phyloP scores from a whole-genome alignment of 2,329 filamentous ascomycete genomes.

The Parasarocladium wereldwijsianum region DNA sequence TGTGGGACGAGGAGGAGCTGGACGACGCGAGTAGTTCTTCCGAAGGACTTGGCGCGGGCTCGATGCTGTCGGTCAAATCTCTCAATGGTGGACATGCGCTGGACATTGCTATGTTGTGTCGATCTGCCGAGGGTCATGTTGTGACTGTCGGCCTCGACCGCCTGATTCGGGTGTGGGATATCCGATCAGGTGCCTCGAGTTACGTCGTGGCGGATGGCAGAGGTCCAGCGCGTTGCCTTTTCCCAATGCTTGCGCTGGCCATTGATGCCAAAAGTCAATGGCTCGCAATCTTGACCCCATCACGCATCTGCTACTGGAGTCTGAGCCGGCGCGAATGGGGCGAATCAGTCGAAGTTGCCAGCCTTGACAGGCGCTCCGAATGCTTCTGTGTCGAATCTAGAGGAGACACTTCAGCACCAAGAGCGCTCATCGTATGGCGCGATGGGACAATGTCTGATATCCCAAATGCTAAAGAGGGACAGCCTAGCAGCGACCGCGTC shows the following conservation, averaged over 20 bases:
- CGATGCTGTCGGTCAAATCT: slow-evolving; percentile 43
- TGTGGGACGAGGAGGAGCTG: slow-evolving; percentile 47
- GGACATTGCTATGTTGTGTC: slow-evolving; percentile 51
- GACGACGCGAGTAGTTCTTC: too few relatives aligned
- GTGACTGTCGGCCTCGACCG: slow-evolving; percentile 59
- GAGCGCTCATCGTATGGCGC: slow-evolving; percentile 46
- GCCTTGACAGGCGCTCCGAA: slow-evolving; percentile 37
- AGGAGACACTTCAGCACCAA: slow-evolving; percentile 20
- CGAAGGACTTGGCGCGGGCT: slow-evolving; percentile 25
- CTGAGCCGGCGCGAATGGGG: slow-evolving; percentile 41
- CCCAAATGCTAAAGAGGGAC: slow-evolving; percentile 27
- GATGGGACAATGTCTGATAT: slow-evolving; percentile 50
- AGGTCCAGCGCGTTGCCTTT: slow-evolving; percentile 27
- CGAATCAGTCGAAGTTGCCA: slow-evolving; percentile 35
- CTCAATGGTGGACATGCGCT: slow-evolving; percentile 49
- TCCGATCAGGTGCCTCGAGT: slow-evolving; percentile 27
- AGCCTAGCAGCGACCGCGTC: slow-evolving; percentile 20
- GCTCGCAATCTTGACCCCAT: slow-evolving; percentile 50
- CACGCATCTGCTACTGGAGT: slow-evolving; percentile 48
- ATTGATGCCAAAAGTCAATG: slow-evolving; percentile 50
- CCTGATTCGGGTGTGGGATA: slow-evolving; percentile 50
- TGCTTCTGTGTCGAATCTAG: slow-evolving; percentile 47
- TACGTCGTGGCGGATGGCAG: slow-evolving; percentile 27
- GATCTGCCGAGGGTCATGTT: slow-evolving; percentile 48
- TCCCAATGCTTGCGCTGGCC: slow-evolving; percentile 47